phyloP scores from a whole-genome alignment of 139 green algal species.

The Micractinium sp. region DNA sequence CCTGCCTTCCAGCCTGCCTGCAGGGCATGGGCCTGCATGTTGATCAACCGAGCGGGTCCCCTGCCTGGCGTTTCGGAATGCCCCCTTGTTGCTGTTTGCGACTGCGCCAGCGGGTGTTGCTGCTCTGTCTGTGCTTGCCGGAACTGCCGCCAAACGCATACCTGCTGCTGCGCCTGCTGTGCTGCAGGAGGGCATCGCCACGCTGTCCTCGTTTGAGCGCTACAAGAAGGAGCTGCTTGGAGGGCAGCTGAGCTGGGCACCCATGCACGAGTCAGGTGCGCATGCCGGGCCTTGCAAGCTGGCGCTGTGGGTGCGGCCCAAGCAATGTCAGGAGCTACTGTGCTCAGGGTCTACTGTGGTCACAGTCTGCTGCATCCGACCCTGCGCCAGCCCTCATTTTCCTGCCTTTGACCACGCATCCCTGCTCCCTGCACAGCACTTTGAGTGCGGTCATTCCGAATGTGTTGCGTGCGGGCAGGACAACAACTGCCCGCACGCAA shows the following conservation, averaged over 20 bases:
- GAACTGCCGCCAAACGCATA: too few species aligned
- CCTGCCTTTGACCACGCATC: too few species aligned
- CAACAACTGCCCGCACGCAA: background rate
- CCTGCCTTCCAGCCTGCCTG: background rate
- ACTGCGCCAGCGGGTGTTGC: background rate
- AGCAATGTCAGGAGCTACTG: too few species aligned
- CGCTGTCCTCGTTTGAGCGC: conserved; percentile 88
- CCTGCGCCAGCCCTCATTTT: too few species aligned
- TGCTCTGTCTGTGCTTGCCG: too few species aligned
- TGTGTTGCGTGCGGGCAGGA: too few species aligned
- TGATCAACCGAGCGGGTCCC: too few species aligned
- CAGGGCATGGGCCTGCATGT: too few species aligned
- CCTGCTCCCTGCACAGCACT: too few species aligned
- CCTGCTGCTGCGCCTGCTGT: background rate
- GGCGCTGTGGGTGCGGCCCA: background rate
- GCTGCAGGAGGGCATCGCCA: conserved; percentile 64
- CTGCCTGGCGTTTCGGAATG: background rate
- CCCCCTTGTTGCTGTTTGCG: background rate
- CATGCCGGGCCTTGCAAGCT: background rate
- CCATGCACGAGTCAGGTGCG: conserved; percentile 33
- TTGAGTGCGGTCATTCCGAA: too few species aligned
- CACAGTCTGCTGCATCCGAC: too few species aligned
- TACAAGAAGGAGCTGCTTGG: conserved; percentile 71
- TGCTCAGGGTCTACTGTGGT: too few species aligned
- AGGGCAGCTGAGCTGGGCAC: conserved; percentile 84